Conservation (phyloP, 2,329 filamentous ascomycete species). For the Anisogramma anomala region DNA sequence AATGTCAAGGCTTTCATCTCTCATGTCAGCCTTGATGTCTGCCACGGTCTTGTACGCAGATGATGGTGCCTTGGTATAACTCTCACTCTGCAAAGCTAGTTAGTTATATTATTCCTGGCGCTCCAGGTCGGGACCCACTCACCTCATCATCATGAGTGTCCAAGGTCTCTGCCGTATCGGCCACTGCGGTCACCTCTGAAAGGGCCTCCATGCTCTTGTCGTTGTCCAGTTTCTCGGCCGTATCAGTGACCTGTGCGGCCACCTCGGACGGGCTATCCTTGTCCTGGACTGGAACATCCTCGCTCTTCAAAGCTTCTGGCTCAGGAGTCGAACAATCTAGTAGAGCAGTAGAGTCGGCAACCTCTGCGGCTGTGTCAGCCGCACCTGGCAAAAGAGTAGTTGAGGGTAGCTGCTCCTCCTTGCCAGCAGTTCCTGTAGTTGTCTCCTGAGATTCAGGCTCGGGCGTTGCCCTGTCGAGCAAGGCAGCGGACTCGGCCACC, state of each 20-base stretch:
- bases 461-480: slow-evolving; percentile 22
- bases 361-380: slow-evolving; percentile 19
- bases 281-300: slow-evolving; percentile 21
- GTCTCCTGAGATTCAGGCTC: slow-evolving; percentile 24
- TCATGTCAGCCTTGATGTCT: slow-evolving; percentile 7
- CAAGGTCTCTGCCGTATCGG: slow-evolving; percentile 27
- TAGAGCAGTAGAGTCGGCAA: slow-evolving; percentile 32
- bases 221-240: slow-evolving; percentile 28
- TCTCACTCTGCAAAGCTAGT: background rate
- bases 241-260: slow-evolving; percentile 34
- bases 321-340: slow-evolving; percentile 30
- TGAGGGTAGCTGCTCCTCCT: slow-evolving; percentile 25
- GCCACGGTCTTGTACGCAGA: background rate
- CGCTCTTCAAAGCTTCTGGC: slow-evolving; percentile 29
- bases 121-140: slow-evolving; percentile 1
- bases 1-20: slow-evolving; percentile 8
- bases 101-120: background rate
- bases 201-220: slow-evolving; percentile 20
- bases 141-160: slow-evolving; percentile 3
- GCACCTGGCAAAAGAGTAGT: slow-evolving; percentile 25
- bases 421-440: slow-evolving; percentile 23
- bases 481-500: slow-evolving; percentile 25
- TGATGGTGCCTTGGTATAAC: background rate
- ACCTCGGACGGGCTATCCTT: slow-evolving; percentile 27
- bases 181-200: slow-evolving; percentile 31